Evolutionary conservation across 257 asterid species (phyloP).

Genomic region (Solanum sitiens): DNA sequence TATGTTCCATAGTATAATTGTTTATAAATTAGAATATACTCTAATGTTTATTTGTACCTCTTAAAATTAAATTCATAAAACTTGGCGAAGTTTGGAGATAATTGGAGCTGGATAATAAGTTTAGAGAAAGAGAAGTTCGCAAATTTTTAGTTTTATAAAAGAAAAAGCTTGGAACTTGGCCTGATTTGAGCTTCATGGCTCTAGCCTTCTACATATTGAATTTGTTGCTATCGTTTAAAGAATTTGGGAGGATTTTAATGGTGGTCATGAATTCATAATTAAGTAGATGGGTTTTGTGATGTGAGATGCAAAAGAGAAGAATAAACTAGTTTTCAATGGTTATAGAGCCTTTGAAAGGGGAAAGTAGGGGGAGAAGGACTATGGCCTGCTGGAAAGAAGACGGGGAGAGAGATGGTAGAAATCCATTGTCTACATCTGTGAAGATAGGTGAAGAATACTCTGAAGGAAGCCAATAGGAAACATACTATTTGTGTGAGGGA

Average conservation of each 20-base stretch:
- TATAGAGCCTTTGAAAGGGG: not conserved
- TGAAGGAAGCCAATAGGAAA: not conserved
- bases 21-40: not conserved
- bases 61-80: not conserved
- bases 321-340: not conserved
- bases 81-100: not conserved
- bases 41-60: not conserved
- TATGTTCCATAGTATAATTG: not conserved
- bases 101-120: not conserved
- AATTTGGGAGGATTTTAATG: not conserved
- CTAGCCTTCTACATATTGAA: not conserved
- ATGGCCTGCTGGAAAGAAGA: not conserved
- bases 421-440: not conserved
- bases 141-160: not conserved
- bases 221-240: not conserved
- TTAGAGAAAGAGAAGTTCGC: not conserved
- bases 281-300: not conserved
- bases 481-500: not conserved
- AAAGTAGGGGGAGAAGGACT: not conserved
- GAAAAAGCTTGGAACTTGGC: not conserved
- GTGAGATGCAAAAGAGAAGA: not conserved
- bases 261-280: not conserved
- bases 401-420: not conserved
- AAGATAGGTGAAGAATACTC: not conserved
- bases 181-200: not conserved